phyloP scores from a whole-genome alignment of 345 rosid species.

The Euclidium syriacum region DNA sequence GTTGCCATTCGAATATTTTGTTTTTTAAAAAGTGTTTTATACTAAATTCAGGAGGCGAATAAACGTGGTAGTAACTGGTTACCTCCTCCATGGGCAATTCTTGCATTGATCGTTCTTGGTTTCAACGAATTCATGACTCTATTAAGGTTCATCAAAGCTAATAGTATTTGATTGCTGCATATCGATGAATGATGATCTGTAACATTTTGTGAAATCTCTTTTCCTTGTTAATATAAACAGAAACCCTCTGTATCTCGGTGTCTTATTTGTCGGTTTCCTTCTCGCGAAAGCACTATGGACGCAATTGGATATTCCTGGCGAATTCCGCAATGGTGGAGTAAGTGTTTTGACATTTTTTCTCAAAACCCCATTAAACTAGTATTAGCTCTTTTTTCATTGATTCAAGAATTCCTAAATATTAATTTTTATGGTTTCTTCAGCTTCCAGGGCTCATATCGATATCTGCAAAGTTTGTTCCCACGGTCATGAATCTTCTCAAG shows the following conservation, averaged over 20 bases:
- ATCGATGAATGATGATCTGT: neutral
- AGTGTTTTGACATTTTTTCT: slow-evolving; percentile 35
- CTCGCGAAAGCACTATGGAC: slow-evolving; percentile 84
- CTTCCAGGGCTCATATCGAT: slow-evolving; percentile 83
- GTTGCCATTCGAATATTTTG: neutral
- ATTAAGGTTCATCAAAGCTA: slow-evolving; percentile 50
- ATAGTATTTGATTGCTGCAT: neutral
- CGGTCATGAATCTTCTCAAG: slow-evolving; percentile 82
- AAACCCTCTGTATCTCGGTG: slow-evolving; percentile 71
- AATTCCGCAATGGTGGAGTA: slow-evolving; percentile 84
- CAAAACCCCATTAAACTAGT: neutral
- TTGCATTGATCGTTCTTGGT: slow-evolving; percentile 72
- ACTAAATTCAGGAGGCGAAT: slow-evolving; percentile 75
- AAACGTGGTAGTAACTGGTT: slow-evolving; percentile 83
- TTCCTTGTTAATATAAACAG: slow-evolving; percentile 38
- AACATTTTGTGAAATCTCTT: slow-evolving; percentile 2
- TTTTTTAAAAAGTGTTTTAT: neutral
- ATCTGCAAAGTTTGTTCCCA: slow-evolving; percentile 78
- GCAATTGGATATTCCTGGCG: slow-evolving; percentile 80
- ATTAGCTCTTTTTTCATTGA: neutral
- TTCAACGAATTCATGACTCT: slow-evolving; percentile 98
- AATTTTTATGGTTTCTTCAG: slow-evolving; percentile 38
- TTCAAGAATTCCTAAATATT: neutral
- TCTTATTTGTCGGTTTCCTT: slow-evolving; percentile 65
- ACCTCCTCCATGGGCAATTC: slow-evolving; percentile 99